Percentiles rank a stretch among this genome's conserved stretches.
phyloP scores from a whole-genome alignment of 2,329 filamentous ascomycete species.

The Xylariaceae sp. region DNA sequence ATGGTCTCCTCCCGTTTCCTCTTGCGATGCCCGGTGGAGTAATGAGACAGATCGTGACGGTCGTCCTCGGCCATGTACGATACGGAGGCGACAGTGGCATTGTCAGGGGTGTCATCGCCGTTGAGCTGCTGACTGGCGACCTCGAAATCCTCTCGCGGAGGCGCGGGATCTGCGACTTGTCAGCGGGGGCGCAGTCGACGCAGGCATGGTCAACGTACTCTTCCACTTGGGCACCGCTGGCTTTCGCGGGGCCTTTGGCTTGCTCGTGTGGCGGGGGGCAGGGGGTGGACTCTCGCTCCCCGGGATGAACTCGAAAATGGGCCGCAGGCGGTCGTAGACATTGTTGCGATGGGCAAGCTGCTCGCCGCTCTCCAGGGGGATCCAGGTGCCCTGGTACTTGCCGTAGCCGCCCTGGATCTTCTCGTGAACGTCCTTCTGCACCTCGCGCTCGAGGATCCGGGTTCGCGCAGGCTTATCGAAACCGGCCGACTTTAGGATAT shows the following conservation, averaged over 20 bases:
- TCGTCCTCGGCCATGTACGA: constrained; percentile 83
- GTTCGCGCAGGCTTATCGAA: constrained; percentile 96
- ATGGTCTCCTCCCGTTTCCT: constrained; percentile 64
- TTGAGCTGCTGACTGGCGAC: constrained; percentile 52
- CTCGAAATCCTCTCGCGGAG: constrained; percentile 56
- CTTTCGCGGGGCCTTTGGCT: constrained; percentile 69
- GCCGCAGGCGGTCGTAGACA: constrained; percentile 71
- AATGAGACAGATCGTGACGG: constrained; percentile 61
- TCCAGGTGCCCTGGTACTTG: constrained; percentile 99
- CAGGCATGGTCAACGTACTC: constrained; percentile 24
- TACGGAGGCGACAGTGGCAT: constrained; percentile 73
- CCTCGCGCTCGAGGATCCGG: constrained; percentile 89
- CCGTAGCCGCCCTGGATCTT: constrained; percentile 98
- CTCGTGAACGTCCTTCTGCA: constrained; percentile 93
- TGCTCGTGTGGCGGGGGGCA: constrained; percentile 85
- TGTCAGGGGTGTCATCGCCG: constrained; percentile 77
- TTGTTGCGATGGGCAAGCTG: constrained; percentile 80
- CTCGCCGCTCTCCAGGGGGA: constrained; percentile 76
- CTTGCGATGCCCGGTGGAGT: constrained; percentile 57
- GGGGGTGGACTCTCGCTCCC: constrained; percentile 85
- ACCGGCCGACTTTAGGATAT: constrained; percentile 93
- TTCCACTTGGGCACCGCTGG: constrained; percentile 56
- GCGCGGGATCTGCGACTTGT: constrained; percentile 28
- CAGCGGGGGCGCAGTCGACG: constrained; percentile 3
- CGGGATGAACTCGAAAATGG: constrained; percentile 83